Evolutionary conservation across 2,329 filamentous ascomycete species (phyloP), one percentile per base, ranked within the genome.

Genomic region (Aspergillus sp.): DNA sequence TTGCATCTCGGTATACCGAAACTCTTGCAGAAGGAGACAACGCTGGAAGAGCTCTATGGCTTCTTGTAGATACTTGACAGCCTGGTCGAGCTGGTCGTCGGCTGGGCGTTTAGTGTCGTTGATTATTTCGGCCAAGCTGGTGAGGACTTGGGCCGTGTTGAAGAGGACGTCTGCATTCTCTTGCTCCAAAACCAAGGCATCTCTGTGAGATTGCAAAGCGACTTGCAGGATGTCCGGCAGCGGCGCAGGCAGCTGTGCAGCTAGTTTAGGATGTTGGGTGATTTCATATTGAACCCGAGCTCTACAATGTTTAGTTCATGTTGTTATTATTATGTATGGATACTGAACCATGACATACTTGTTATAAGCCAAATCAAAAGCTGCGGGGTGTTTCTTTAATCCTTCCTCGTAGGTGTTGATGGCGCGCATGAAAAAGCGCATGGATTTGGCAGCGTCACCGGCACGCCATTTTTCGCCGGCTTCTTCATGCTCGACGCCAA

Each of bases 311-410:
- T 54, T 39, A 48, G 39, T 39, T 39, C 44, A 27, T 46, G 46
- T 19, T 19, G 19, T 19, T 19, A 19, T 19, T 19, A 19, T 46
- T 33, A 10, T 13, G 13, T 12, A 13, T n/a, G 11, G 10, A 32
- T 34, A 27, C 27, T 27, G n/a, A 37, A 5, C 6, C 26, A 32
- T n/a, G 29, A 66, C 75, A 54, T 64, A 83, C 79, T 86, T 87
- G 63, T 88, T 88, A 62, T 88, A 88, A 8, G 84, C 83, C 31
- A 88, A 71, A 64, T 88, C 85, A 64, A 88, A 83, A 13, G 75
- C 81, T 7, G 61, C 58, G 2, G 83, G 81, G 58, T 80, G 82
- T 47, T 72, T 78, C 39, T 69, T 67, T 29, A 88, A 59, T 9
- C 82, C 85, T 42, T 79, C 74, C 49, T 81, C 76, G 57, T 88